phyloP scores from a whole-genome alignment of 2,329 filamentous ascomycete species.

The Trichoderma hamatum region DNA sequence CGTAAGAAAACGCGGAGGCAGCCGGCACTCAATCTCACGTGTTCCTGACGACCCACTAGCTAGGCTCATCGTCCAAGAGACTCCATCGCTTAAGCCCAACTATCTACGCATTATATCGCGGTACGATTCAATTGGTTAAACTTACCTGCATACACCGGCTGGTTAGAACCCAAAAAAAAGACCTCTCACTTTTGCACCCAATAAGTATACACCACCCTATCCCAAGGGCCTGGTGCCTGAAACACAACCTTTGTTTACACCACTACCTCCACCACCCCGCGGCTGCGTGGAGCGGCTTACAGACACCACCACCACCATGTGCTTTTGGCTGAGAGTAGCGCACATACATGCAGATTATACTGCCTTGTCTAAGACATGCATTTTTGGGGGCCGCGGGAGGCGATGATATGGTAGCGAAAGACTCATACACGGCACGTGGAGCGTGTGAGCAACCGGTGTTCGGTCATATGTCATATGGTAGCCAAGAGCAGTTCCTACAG shows the following conservation, averaged over 20 bases:
- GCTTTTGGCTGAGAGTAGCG: slow-evolving; percentile 21
- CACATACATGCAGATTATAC: slow-evolving; percentile 14
- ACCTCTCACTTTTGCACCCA: neutral
- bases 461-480: slow-evolving; percentile 18
- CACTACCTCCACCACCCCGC: slow-evolving; percentile 14
- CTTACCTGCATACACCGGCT: neutral
- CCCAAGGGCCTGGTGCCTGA: slow-evolving; percentile 1
- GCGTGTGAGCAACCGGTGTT: slow-evolving; percentile 14
- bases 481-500: neutral
- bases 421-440: slow-evolving; percentile 18
- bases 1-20: slow-evolving; percentile 19
- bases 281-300: neutral
- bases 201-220: neutral
- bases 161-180: neutral
- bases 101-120: neutral
- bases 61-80: neutral
- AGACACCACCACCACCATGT: slow-evolving; percentile 22
- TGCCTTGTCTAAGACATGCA: slow-evolving; percentile 27
- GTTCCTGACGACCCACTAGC: slow-evolving; percentile 2
- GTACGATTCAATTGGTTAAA: neutral
- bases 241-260: slow-evolving; percentile 5
- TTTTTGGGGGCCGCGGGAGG: slow-evolving; percentile 22
- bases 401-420: slow-evolving; percentile 15
- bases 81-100: neutral
- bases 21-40: slow-evolving; percentile 18